phyloP scores from a whole-genome alignment of 2,329 filamentous ascomycete species.

The Aspergillus ibericus region DNA sequence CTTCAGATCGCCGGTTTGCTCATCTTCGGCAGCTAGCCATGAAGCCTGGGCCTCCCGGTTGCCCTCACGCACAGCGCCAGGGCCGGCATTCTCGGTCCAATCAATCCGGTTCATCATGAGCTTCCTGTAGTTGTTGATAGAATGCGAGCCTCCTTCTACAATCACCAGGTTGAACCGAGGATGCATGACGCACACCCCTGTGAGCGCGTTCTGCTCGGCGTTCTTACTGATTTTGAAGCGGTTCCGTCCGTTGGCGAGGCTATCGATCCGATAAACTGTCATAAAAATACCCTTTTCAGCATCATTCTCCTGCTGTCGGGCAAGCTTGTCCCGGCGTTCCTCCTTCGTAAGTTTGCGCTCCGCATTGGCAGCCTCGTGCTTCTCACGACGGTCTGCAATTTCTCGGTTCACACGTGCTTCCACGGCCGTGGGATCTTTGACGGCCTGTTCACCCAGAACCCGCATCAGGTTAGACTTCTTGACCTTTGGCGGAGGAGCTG shows the following conservation, averaged over 20 bases:
- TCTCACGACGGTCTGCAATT: conserved; percentile 79
- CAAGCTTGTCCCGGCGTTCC: conserved; percentile 79
- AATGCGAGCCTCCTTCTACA: conserved; percentile 85
- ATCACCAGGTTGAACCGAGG: conserved; percentile 86
- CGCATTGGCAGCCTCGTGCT: conserved; percentile 77
- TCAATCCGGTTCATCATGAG: conserved; percentile 91
- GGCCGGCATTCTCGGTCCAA: conserved; percentile 85
- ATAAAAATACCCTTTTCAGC: conserved; percentile 81
- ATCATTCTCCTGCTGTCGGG: conserved; percentile 80
- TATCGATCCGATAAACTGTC: conserved; percentile 85
- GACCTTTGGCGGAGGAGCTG: conserved; percentile 89
- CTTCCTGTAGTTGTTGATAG: conserved; percentile 82
- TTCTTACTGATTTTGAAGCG: conserved; percentile 92
- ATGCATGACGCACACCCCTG: conserved; percentile 88
- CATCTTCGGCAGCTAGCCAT: conserved; percentile 79
- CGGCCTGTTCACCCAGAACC: conserved; percentile 85
- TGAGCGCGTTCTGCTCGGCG: conserved; percentile 82
- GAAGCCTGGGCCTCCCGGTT: conserved; percentile 62
- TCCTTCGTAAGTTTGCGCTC: conserved; percentile 87
- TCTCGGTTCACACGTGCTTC: conserved; percentile 91
- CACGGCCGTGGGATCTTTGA: conserved; percentile 95
- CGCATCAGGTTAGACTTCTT: conserved; percentile 98
- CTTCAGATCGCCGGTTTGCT: conserved; percentile 69
- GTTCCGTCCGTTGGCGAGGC: conserved; percentile 87
- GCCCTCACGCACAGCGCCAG: conserved; percentile 57